Evolutionary conservation across 345 rosid genomes (phyloP).

Genomic region (Hibiscus tridactylites): DNA sequence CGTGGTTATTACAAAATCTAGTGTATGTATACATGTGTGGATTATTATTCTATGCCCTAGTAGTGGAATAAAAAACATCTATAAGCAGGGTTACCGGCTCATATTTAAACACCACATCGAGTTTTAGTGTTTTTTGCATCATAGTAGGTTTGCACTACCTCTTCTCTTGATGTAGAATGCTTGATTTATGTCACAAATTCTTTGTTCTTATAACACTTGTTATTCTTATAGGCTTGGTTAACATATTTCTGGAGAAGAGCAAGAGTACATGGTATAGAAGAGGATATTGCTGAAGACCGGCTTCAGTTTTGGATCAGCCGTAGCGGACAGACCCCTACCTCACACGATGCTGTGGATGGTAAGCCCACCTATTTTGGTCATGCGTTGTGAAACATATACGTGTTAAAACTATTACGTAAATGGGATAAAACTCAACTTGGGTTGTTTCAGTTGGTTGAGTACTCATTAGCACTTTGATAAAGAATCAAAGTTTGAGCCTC

Average conservation of each 20-base stretch:
- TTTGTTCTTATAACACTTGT: neutral
- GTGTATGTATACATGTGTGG: no score
- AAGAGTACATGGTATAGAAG: slow-evolving; percentile 58
- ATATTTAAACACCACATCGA: neutral
- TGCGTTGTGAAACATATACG: no score
- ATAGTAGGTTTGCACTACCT: neutral
- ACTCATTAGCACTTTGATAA: no score
- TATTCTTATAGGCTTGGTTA: slow-evolving; percentile 61
- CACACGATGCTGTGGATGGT: slow-evolving; percentile 82
- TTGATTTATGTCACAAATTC: neutral
- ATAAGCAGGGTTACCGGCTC: neutral
- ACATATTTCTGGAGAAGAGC: slow-evolving; percentile 82
- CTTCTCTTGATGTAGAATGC: neutral
- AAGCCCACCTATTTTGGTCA: slow-evolving; percentile 5
- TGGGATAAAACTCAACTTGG: no score
- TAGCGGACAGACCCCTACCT: slow-evolving; percentile 47
- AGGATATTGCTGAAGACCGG: slow-evolving; percentile 68
- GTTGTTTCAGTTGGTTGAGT: no score
- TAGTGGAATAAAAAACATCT: no score
- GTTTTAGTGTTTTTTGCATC: neutral
- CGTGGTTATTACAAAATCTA: no score
- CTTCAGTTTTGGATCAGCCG: slow-evolving; percentile 62
- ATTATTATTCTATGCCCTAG: no score
- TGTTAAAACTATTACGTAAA: no score
- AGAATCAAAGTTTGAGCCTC: no score